These are phyloP conservation scores for Penicillium sp. DNA, from an alignment of 2,329 filamentous ascomycete genomes.

Conservation along the genomic window DNA sequence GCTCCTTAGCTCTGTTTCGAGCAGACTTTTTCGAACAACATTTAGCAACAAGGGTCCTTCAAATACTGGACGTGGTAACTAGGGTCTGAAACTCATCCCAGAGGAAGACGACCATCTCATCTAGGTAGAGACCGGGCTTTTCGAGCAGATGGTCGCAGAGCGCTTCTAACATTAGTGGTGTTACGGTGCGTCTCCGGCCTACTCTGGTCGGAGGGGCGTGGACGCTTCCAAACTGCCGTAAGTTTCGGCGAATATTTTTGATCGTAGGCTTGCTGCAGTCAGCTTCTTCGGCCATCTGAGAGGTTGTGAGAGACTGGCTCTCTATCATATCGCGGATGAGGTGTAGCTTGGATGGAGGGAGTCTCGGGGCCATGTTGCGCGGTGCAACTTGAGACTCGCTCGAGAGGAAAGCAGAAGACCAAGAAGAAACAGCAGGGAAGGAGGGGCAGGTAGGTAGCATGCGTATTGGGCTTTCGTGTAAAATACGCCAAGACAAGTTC, in stretches of 20 bases:
- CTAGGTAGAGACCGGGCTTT: slow-evolving; percentile 1
- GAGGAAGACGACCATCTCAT: slow-evolving; percentile 1
- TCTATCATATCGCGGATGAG: too few relatives aligned
- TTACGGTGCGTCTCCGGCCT: background rate
- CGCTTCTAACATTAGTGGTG: background rate
- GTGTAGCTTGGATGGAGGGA: too few relatives aligned
- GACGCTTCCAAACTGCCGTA: background rate
- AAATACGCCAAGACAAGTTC: too few relatives aligned
- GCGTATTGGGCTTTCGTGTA: too few relatives aligned
- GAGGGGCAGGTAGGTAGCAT: too few relatives aligned
- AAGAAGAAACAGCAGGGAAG: too few relatives aligned
- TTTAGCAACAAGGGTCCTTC: slow-evolving; percentile 1
- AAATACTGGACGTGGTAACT: slow-evolving; percentile 2
- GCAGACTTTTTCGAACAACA: background rate
- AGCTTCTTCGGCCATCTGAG: background rate
- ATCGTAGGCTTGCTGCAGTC: background rate
- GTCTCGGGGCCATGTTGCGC: too few relatives aligned
- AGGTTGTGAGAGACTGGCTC: background rate
- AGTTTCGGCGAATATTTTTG: background rate
- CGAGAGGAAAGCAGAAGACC: too few relatives aligned
- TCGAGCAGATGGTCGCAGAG: slow-evolving; percentile 1
- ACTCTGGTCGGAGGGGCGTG: background rate
- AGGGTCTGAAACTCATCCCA: slow-evolving; percentile 1
- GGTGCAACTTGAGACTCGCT: too few relatives aligned
- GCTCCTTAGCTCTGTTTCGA: background rate